A percentile compares a stretch with the other conserved stretches of the same genome.
phyloP scores from a whole-genome alignment of 257 asterid genomes.

The Paraleonurus japonicus region DNA sequence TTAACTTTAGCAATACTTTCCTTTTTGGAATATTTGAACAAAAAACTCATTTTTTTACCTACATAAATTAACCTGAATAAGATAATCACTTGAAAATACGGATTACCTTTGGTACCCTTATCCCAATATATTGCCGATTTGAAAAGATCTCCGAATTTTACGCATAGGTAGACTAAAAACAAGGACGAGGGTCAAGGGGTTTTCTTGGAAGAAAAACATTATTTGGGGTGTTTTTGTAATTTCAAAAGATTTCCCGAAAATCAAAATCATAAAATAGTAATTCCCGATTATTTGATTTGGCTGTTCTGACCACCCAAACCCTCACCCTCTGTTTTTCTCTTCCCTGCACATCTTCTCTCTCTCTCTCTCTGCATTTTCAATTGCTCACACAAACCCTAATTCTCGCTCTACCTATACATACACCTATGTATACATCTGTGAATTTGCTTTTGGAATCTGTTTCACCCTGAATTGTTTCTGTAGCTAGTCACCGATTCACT shows the following conservation, averaged over 20 bases:
- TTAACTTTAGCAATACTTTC: too few relatives aligned
- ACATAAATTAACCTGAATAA: too few relatives aligned
- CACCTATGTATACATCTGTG: constrained; percentile 17
- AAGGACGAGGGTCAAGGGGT: constrained; percentile 14
- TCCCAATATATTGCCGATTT: too few relatives aligned
- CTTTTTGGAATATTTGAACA: too few relatives aligned
- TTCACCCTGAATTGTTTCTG: constrained; percentile 23
- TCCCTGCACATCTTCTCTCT: constrained; percentile 27
- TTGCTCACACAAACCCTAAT: constrained; percentile 52
- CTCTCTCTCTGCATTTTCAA: constrained; percentile 35
- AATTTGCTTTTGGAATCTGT: constrained; percentile 20
- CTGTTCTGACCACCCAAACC: constrained; percentile 75
- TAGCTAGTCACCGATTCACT: constrained; percentile 27
- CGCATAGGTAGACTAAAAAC: too few relatives aligned
- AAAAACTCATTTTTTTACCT: too few relatives aligned
- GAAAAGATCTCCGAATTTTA: too few relatives aligned
- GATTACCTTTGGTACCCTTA: too few relatives aligned
- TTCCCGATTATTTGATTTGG: constrained; percentile 45
- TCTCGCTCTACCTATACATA: constrained; percentile 27
- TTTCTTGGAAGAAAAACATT: constrained; percentile 9
- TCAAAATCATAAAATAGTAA: constrained; percentile 1
- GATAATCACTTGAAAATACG: too few relatives aligned
- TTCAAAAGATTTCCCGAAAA: constrained; percentile 5
- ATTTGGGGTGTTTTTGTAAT: constrained; percentile 28
- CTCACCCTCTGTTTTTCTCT: constrained; percentile 43